Base-by-base conservation (phyloP, 2,329 filamentous ascomycete species). In the Fusarium guadeloupense region DNA sequence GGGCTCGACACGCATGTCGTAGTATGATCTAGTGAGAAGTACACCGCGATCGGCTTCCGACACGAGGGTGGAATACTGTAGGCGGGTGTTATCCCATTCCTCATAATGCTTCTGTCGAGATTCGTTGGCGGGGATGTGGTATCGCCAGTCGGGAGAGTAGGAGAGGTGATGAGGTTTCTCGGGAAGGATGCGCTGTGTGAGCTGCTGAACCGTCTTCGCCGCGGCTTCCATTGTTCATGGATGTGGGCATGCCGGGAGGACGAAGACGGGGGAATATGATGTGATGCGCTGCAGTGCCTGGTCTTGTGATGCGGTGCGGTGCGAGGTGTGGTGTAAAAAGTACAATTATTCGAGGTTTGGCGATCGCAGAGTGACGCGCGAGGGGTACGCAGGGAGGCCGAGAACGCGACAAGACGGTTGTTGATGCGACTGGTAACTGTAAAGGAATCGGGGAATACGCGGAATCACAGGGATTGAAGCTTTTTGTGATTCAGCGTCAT, bases 21-120 rank as follows among this genome's bases (percentile, higher is more conserved):
- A 85, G 68, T 83, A 82, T 39, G 83, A 78, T 57, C 83, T 78
- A 17, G 84, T 86, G 54, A 85, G 72, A 61, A 87, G 79, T 37
- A 85, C 75, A 58, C 84, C 84, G 67, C 84, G 83, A 64, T 86
- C 83, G 55, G 81, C 82, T 66, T 85, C 82, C 56, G 82, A 84
- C 42, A 86, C 71, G 54, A 84, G 81, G 20, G 84, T 86, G 63
- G 80, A 80, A 74, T 86, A 86, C 68, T 86, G 83, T 8, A 87
- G 76, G 19, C 77, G 79, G 57, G 76, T 76, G 54, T 75, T 75
- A 40, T 81, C 77, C 74, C 81, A 81, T 74, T 83, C 81, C 71
- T 83, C 81, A 64, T 76, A 71, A 54, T 72, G 70, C 59, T 75
- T 74, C 12, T 47, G 54, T 56, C 66, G 57, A 31, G 65, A 45